Evolutionary conservation across 192 early-diverging fungal species (phyloP), one percentile per base, ranked within the genome.

Genomic region (Pilaira anomala): DNA sequence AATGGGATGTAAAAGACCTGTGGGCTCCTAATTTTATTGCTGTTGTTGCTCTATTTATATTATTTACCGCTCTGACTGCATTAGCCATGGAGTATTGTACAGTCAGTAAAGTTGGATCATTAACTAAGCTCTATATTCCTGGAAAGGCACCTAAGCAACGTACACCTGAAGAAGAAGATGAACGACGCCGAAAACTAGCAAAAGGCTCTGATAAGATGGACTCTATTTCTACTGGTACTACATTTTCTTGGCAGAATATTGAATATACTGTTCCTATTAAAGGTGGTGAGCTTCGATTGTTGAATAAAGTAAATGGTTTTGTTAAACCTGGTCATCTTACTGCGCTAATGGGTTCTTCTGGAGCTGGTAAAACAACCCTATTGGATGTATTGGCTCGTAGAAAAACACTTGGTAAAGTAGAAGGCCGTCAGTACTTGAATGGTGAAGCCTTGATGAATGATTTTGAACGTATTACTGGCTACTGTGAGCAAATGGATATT

Each of bases 401-500:
- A 73, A 92, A 92, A 77, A 92, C 86, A 59, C 84, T 79, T 22
- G 80, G 80, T 16, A 76, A 74, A 5, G 70, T 87, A 2, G 77
- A 84, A 39, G 89, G 89, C 41, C 67, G 63, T 25, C 79, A 92
- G 39, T 82, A 85, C 57, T 78, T 93, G 60, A 85, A 88, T 74
- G 81, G 82, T 41, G 75, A 77, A 46, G 60, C 73, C 16, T 62
- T 80, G 41, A 73, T 66, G 88, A 87, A 50, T 36, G 85, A 85
- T 65, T 88, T 89, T 77, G 81, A 84, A 61, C 82, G 87, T 49
- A 76, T 91, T 55, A 79, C 84, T 44, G 87, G 87, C 3, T 95
- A 93, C 70, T 88, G 86, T 71, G 93, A 95, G 71, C 93, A 95
- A 72, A 83, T 89, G 69, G 91, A 90, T 60, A 85, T 91, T 19